Percentiles rank a stretch among this genome's conserved stretches.
These are phyloP conservation scores for Fusarium buxicola DNA, from an alignment of 2,329 filamentous ascomycete species.

Conservation along the genomic window DNA sequence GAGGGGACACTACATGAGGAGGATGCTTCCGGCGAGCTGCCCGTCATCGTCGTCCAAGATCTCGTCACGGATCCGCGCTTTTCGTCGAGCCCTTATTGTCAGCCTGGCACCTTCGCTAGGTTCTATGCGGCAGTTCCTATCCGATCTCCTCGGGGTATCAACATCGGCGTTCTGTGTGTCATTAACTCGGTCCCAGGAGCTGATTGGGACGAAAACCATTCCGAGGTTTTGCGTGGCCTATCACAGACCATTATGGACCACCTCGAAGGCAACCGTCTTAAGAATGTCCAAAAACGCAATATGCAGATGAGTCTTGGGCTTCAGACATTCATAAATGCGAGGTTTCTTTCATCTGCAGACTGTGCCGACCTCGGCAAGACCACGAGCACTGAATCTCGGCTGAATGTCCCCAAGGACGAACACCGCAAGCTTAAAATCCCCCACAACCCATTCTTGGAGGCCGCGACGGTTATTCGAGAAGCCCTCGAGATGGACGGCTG, in stretches of 20 bases:
- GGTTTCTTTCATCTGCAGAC: background rate
- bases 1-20: no score
- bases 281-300: constrained; percentile 43
- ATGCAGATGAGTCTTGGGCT: constrained; percentile 51
- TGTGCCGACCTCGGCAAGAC: constrained; percentile 28
- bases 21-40: no score
- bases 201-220: constrained; percentile 41
- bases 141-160: constrained; percentile 51
- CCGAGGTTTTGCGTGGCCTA: constrained; percentile 40
- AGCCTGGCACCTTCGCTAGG: constrained; percentile 29
- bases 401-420: background rate
- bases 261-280: constrained; percentile 47
- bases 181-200: constrained; percentile 12
- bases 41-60: constrained; percentile 50
- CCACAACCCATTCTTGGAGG: constrained; percentile 50
- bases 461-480: constrained; percentile 56
- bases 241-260: constrained; percentile 51
- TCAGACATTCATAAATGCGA: background rate
- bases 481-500: constrained; percentile 54
- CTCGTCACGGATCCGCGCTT: constrained; percentile 48
- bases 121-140: constrained; percentile 57
- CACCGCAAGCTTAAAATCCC: background rate
- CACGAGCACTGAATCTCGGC: constrained; percentile 28
- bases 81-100: constrained; percentile 33
- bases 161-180: constrained; percentile 55